Evolutionary conservation across 2,329 filamentous ascomycete genomes (phyloP).

Genomic region (Aspergillus sp.): DNA sequence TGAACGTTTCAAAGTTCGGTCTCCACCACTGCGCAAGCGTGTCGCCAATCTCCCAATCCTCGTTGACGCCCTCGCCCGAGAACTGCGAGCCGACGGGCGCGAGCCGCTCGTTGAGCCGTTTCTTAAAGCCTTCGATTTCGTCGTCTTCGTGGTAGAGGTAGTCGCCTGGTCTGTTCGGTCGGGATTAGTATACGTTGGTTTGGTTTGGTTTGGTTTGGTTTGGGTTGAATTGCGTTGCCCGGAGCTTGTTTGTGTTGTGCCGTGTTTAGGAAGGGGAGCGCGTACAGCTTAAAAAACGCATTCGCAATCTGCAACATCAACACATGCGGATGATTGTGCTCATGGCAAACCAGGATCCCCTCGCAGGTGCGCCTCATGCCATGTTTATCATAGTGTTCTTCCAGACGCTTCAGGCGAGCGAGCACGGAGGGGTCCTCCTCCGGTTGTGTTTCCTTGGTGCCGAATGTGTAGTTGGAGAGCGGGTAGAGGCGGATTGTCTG

Average conservation of each 20-base stretch:
- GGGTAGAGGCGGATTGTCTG: conserved; percentile 89
- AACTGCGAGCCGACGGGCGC: conserved; percentile 86
- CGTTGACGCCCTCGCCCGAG: conserved; percentile 82
- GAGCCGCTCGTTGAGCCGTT: conserved; percentile 86
- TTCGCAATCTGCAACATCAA: conserved; percentile 99
- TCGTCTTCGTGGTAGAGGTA: conserved; percentile 86
- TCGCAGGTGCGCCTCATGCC: conserved; percentile 98
- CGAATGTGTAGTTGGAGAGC: conserved; percentile 97
- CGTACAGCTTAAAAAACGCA: conserved; percentile 93
- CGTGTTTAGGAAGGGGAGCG: conserved; percentile 4
- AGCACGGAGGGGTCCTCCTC: conserved; percentile 97
- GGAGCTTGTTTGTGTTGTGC: neutral
- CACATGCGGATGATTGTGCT: conserved; percentile 98
- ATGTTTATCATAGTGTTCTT: conserved; percentile 89
- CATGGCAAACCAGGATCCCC: conserved; percentile 95
- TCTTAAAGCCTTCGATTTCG: conserved; percentile 93
- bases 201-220: conserved; percentile 6
- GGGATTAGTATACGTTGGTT: neutral
- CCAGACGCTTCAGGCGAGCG: conserved; percentile 87
- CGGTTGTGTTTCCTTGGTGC: conserved; percentile 96
- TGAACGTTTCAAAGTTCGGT: conserved; percentile 99
- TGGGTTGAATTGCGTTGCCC: neutral
- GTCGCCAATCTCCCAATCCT: conserved; percentile 93
- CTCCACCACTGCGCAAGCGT: conserved; percentile 98
- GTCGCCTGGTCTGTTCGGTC: conserved; percentile 73